A percentile compares a stretch with the other conserved stretches of the same genome.
These are phyloP conservation scores for Phytophthora colocasiae DNA, from an alignment of 352 stramenopile species.

Conservation along the genomic window DNA sequence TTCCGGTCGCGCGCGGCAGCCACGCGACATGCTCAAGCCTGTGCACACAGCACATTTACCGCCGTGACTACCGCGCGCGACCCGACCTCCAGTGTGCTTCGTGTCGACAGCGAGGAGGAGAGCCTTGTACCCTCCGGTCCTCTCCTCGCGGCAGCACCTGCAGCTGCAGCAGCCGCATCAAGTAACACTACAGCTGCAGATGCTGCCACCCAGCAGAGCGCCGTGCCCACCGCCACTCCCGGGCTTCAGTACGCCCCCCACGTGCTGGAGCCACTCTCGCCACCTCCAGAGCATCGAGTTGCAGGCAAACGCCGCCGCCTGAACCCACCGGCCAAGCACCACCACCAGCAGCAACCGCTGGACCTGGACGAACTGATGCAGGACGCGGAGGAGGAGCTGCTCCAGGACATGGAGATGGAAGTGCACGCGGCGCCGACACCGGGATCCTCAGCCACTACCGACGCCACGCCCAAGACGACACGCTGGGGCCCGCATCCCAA, in stretches of 20 bases:
- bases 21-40: not conserved
- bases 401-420: not conserved
- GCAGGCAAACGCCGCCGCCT: not conserved
- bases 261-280: no score
- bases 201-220: not conserved
- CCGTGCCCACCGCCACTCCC: not conserved
- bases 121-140: no score
- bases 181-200: not conserved
- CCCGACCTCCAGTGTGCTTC: not conserved
- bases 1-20: slow-evolving; percentile 4
- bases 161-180: not conserved
- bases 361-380: not conserved
- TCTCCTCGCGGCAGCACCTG: not conserved
- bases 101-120: not conserved
- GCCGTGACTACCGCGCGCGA: not conserved
- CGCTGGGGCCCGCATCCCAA: not conserved
- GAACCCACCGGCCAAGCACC: no score
- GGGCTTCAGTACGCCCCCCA: not conserved
- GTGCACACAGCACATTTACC: not conserved
- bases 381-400: not conserved
- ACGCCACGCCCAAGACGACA: not conserved
- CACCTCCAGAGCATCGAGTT: not conserved
- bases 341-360: no score
- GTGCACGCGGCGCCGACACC: no score
- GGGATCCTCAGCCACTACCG: no score